phyloP scores from a whole-genome alignment of 139 green algal species.

The Chloropicon primus region DNA sequence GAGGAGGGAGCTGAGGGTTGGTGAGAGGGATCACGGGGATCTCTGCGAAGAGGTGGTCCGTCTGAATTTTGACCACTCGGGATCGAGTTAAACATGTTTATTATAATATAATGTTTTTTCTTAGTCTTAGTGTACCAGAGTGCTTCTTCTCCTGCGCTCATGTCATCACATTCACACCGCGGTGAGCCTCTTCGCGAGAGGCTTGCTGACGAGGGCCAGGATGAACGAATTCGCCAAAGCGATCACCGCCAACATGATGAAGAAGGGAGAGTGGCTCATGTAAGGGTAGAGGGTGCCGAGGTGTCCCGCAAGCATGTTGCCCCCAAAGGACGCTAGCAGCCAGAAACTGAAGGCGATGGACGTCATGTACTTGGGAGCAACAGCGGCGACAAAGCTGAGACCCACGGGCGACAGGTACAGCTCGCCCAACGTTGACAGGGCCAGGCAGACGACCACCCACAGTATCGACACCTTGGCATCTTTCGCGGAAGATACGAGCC shows the following conservation, averaged over 20 bases:
- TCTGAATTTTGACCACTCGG: too few species aligned
- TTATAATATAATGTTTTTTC: too few species aligned
- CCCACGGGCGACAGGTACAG: constrained; percentile 12
- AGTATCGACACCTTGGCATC: constrained; percentile 5
- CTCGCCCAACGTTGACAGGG: constrained; percentile 11
- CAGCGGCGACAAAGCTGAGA: constrained; percentile 5
- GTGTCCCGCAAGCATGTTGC: background rate
- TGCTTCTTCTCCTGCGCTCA: too few species aligned
- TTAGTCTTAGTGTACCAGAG: too few species aligned
- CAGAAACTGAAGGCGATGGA: constrained; percentile 6
- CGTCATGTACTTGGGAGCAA: constrained; percentile 1
- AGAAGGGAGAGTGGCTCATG: background rate
- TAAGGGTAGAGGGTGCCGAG: background rate
- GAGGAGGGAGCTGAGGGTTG: too few species aligned
- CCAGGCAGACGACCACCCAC: constrained; percentile 1
- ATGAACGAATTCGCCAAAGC: background rate
- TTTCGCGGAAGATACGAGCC: background rate
- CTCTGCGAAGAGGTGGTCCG: too few species aligned
- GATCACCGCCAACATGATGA: background rate
- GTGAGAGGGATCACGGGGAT: too few species aligned
- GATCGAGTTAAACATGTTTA: too few species aligned
- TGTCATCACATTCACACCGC: too few species aligned
- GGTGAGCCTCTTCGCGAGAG: background rate
- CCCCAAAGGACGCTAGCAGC: constrained; percentile 3
- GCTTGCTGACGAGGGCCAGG: background rate